Percentiles rank a stretch among this genome's conserved stretches.
phyloP scores from a whole-genome alignment of 352 stramenopile species.

The Pythium monospermum region DNA sequence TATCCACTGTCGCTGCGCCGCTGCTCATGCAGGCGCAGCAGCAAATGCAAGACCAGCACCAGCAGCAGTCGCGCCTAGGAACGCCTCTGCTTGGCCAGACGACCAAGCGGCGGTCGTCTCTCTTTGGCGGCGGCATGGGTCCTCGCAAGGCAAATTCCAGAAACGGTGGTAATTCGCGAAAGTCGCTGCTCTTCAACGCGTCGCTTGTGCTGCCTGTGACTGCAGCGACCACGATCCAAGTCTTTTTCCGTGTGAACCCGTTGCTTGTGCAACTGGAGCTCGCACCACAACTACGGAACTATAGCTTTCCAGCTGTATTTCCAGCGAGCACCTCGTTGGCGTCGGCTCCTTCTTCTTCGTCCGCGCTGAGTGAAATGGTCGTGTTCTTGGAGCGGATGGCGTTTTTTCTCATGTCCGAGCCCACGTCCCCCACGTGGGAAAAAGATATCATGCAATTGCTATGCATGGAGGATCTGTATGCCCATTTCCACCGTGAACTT shows the following conservation, averaged over 20 bases:
- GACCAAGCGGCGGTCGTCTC: constrained; percentile 26
- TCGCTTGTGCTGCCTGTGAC: constrained; percentile 26
- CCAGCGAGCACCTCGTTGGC: background rate
- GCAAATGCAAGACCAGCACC: constrained; percentile 1
- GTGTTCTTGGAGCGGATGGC: constrained; percentile 40
- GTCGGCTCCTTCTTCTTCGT: constrained; percentile 6
- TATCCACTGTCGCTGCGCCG: constrained; percentile 1
- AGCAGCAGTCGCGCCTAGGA: background rate
- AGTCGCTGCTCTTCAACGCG: constrained; percentile 26
- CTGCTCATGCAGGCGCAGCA: constrained; percentile 2
- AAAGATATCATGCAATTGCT: constrained; percentile 44
- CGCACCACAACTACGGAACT: constrained; percentile 17
- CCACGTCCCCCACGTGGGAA: constrained; percentile 32
- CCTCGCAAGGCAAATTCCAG: constrained; percentile 16
- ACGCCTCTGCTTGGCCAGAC: constrained; percentile 4
- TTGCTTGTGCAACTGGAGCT: constrained; percentile 29
- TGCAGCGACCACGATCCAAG: constrained; percentile 9
- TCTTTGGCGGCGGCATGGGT: constrained; percentile 23
- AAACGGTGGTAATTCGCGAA: constrained; percentile 7
- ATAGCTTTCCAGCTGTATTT: constrained; percentile 5
- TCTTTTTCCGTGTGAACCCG: constrained; percentile 35
- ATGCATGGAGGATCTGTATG: constrained; percentile 42
- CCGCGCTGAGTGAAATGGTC: constrained; percentile 23
- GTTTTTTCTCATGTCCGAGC: constrained; percentile 34
- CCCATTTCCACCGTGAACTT: constrained; percentile 33